Evolutionary conservation across 2,329 filamentous ascomycete genomes (phyloP).

Genomic region (Aspergillus sp.): DNA sequence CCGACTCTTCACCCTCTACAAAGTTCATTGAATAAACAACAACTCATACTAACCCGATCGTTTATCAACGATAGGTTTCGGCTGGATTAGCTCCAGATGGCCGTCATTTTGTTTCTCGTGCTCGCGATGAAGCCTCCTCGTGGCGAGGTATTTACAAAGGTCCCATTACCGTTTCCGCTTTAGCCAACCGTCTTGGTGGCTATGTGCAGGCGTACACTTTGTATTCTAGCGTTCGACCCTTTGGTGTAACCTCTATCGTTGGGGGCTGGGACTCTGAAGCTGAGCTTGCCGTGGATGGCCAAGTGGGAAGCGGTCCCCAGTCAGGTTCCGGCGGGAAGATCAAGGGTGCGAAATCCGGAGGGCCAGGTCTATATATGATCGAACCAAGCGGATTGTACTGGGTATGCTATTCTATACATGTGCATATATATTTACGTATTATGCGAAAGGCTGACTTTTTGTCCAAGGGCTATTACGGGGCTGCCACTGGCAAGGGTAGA

Average conservation of each 20-base stretch:
- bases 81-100: constrained; percentile 94
- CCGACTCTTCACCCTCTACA: neutral
- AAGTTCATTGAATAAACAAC: neutral
- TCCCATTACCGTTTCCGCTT: constrained; percentile 82
- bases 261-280: constrained; percentile 90
- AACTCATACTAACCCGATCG: neutral
- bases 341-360: constrained; percentile 73
- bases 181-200: constrained; percentile 89
- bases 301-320: constrained; percentile 79
- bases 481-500: constrained; percentile 92
- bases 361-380: constrained; percentile 97
- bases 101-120: constrained; percentile 89
- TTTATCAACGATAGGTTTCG: constrained; percentile 64
- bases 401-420: constrained; percentile 47
- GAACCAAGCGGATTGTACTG: constrained; percentile 96
- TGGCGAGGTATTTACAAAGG: constrained; percentile 95
- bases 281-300: constrained; percentile 81
- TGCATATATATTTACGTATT: neutral
- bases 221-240: constrained; percentile 93
- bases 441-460: constrained; percentile 23
- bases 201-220: constrained; percentile 98
- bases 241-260: constrained; percentile 92
- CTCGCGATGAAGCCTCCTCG: constrained; percentile 85
- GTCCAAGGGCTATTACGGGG: constrained; percentile 89
- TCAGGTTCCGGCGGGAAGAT: constrained; percentile 83